Base-by-base conservation (phyloP, 345 rosid species). In the Toxicodendron radicans region DNA sequence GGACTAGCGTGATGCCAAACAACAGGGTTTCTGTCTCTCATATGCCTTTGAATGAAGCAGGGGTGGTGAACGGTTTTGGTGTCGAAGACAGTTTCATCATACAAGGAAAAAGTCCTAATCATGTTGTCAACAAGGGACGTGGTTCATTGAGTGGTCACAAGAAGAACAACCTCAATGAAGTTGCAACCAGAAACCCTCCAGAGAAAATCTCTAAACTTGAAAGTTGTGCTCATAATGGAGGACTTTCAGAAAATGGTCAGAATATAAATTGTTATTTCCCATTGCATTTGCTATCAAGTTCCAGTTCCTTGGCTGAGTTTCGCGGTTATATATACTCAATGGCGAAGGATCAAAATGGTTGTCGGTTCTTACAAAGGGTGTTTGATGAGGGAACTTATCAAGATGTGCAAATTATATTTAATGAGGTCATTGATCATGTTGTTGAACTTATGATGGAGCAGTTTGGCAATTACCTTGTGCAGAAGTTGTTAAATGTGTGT, bases 311-410 rank as follows among this genome's bases (percentile, higher is more conserved):
- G 83, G 78, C 76, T 64, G 75, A 72, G 69, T 74, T 83, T 30
- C 81, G 80, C 1, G 86, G 89, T 71, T 79, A 82, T 75, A 79
- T 88, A 8, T 66, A 58, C 65, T 66, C 61, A 48, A 82, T 88
- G 92, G 92, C 89, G 0, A 79, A 79, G 77, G 87, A 88, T 76
- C 92, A 88, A 72, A 78, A 80, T 60, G 89, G 85, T 74, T 88
- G 84, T 53, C 57, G 91, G 68, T 75, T 85, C 67, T 66, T 89
- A 58, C 93, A 87, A 77, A 81, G 81, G 68, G 27, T 85, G 21
- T 79, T 89, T 30, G 85, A 84, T 12, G 83, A 85, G 82, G 93
- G 93, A 76, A 68, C 79, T 14, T 58, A 46, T 38, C 32, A 70
- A 66, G 81, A 88, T 48, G 63, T 67, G 41, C 72, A 80, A 43